Conservation (phyloP, 2,329 filamentous ascomycete species). For the Hymenoscyphus fructigenus region DNA sequence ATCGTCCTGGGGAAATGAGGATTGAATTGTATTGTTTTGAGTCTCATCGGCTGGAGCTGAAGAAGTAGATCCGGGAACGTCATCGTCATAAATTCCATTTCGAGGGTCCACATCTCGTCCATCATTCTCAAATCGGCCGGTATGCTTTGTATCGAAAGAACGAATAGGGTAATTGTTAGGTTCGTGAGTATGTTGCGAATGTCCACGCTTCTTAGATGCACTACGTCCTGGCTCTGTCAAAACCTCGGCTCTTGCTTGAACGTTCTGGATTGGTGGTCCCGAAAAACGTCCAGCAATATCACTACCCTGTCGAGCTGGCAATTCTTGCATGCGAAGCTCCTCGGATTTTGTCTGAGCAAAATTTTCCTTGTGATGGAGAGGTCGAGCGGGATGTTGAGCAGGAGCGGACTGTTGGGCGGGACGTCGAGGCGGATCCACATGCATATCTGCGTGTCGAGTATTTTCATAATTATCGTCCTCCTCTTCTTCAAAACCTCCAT, state of each 20-base stretch:
- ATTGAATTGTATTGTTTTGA: background rate
- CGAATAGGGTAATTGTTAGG: background rate
- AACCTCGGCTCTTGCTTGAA: background rate
- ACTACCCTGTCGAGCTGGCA: background rate
- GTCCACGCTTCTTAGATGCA: constrained; percentile 11
- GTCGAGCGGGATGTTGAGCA: background rate
- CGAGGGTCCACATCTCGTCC: background rate
- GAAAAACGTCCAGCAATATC: constrained; percentile 9
- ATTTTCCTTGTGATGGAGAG: constrained; percentile 8
- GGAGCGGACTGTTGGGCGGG: background rate
- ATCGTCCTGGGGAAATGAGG: background rate
- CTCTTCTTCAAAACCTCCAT: background rate
- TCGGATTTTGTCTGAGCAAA: background rate
- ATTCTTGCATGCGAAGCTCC: background rate
- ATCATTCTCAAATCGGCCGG: background rate
- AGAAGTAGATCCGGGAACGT: background rate
- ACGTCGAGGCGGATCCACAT: background rate
- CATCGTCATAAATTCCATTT: background rate
- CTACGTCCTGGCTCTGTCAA: background rate
- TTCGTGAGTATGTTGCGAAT: background rate
- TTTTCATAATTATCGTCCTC: background rate
- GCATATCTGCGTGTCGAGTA: background rate
- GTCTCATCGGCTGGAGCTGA: background rate
- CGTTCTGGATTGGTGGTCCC: background rate
- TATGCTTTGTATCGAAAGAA: background rate